Evolutionary conservation across 805 yeast species (phyloP), one percentile per base, ranked within the genome.

Genomic region (Candida taoyuanica): DNA sequence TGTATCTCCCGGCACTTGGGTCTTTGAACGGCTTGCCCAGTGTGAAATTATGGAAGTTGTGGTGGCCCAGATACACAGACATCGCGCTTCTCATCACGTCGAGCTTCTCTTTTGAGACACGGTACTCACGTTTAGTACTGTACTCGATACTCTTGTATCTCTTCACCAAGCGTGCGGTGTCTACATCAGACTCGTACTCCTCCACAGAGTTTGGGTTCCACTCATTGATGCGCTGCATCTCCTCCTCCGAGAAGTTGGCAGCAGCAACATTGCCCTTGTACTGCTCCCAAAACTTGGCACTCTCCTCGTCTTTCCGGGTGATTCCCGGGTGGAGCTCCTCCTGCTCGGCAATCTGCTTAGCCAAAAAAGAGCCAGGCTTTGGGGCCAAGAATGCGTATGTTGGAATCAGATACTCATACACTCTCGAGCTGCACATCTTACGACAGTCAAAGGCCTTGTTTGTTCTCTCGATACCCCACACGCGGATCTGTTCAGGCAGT

Each of bases 391-490:
- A 76, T 2, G 95, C 77, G 59, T 87, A 89, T 0, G 95, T 85
- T 29, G 98, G 98, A 57, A 93, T 71, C 52, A 93, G 64, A 58
- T 93, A 93, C 65, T 93, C 98, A 60, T 93, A 93, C 45, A 94
- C 73, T 59, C 98, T 77, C n/a, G 96, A 87, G 3, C 93, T 81
- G 66, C 98, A 93, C 83, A 88, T 76, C 59, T 86, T 88, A 49
- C 98, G 74, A 63, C 97, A 88, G 60, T 93, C 98, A 61, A 93
- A 93, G 0, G 89, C 76, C 54, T 87, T 85, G 60, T 89, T 89
- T 9, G 85, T 83, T 52, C 98, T 74, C 58, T 81, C 85, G 44
- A 81, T 78, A 16, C 96, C 96, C 98, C 98, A 93, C 11, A 93
- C 73, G 47, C 96, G 72, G 48, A 93, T 86, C 45, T 85, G 89